Conservation (phyloP, 306 rosid genomes). For the Datisca glomerata region DNA sequence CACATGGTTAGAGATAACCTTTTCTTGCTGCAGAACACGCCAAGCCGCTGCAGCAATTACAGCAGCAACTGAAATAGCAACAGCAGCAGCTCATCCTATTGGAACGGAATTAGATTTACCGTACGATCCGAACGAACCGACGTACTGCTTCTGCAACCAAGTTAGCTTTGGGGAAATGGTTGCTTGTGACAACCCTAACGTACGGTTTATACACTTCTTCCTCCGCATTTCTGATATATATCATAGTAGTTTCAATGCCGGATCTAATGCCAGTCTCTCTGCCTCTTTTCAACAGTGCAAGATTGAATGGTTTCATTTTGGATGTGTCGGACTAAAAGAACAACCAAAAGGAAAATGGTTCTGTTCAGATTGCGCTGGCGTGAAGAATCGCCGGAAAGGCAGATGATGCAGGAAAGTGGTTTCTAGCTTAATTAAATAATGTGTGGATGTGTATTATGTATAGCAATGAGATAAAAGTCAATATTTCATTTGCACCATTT, state of each 20-base stretch:
- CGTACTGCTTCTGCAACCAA: conserved; percentile 47
- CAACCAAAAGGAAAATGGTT: conserved; percentile 53
- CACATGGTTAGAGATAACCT: too few relatives aligned
- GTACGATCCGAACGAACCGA: conserved; percentile 52
- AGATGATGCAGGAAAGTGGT: conserved; percentile 13
- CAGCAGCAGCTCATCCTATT: conserved; percentile 21
- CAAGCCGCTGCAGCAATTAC: conserved; percentile 11
- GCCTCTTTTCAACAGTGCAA: conserved; percentile 31
- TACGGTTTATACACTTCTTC: conserved; percentile 5
- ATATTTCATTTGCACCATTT: background rate
- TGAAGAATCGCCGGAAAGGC: conserved; percentile 34
- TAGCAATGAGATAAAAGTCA: background rate
- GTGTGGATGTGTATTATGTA: background rate
- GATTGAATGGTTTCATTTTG: conserved; percentile 55
- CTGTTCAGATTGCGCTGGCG: conserved; percentile 29
- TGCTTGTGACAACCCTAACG: conserved; percentile 50
- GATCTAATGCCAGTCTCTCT: conserved; percentile 9
- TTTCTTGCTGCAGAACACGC: conserved; percentile 44
- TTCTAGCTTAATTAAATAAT: too few relatives aligned
- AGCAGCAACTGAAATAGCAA: conserved; percentile 19
- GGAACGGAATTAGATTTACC: conserved; percentile 43
- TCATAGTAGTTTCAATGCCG: background rate
- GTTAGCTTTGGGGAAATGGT: conserved; percentile 56
- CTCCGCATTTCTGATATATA: background rate
- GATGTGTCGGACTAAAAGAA: conserved; percentile 49